These are phyloP conservation scores for Decorospora gaudefroyi DNA, from an alignment of 2,329 filamentous ascomycete genomes.

Conservation along the genomic window DNA sequence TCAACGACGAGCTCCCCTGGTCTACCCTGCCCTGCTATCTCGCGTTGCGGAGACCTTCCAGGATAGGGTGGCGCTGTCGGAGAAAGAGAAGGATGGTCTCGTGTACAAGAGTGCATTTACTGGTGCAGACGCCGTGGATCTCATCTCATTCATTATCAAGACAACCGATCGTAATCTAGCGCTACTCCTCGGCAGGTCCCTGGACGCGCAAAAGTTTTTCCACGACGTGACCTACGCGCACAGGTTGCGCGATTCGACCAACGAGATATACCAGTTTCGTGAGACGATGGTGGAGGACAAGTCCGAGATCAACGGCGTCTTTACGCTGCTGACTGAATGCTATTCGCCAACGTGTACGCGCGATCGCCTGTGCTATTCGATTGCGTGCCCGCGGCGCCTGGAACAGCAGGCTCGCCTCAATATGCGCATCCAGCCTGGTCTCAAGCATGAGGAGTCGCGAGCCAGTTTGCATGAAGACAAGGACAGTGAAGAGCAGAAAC, in stretches of 20 bases:
- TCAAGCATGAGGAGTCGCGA: slow-evolving; percentile 72
- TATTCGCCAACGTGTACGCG: slow-evolving; percentile 97
- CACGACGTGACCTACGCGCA: slow-evolving; percentile 99
- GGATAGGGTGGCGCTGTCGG: slow-evolving; percentile 81
- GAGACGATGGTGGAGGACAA: slow-evolving; percentile 88
- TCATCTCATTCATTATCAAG: slow-evolving; percentile 94
- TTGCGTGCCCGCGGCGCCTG: slow-evolving; percentile 88
- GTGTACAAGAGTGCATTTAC: slow-evolving; percentile 98
- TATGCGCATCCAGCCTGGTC: slow-evolving; percentile 85
- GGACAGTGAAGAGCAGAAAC: slow-evolving; percentile 91
- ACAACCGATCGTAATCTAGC: slow-evolving; percentile 95
- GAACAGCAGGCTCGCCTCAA: slow-evolving; percentile 96
- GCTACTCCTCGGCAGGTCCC: slow-evolving; percentile 81
- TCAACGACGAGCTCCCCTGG: slow-evolving; percentile 73
- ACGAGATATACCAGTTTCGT: slow-evolving; percentile 95
- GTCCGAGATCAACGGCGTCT: slow-evolving; percentile 89
- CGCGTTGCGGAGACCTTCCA: slow-evolving; percentile 90
- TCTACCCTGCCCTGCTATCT: slow-evolving; percentile 93
- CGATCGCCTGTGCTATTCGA: slow-evolving; percentile 96
- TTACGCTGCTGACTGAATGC: slow-evolving; percentile 93
- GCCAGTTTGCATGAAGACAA: slow-evolving; percentile 82
- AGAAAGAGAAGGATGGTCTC: slow-evolving; percentile 93
- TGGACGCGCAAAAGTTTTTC: slow-evolving; percentile 98
- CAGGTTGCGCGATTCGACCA: slow-evolving; percentile 86
- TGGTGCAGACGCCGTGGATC: slow-evolving; percentile 91